These are phyloP conservation scores for Apophysomyces trapeziformis DNA, from an alignment of 371 early-diverging fungal species.

Conservation along the genomic window DNA sequence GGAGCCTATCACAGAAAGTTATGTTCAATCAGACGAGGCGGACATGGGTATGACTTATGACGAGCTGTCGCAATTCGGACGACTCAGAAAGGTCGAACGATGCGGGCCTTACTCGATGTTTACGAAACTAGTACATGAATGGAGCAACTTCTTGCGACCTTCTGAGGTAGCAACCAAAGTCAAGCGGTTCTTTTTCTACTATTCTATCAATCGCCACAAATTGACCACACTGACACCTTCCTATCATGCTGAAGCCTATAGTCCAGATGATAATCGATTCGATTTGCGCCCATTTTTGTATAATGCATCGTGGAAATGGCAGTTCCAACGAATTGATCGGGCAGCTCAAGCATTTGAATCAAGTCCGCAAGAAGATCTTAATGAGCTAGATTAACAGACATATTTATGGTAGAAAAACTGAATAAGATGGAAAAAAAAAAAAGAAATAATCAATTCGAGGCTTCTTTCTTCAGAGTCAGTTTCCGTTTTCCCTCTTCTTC, in stretches of 20 bases:
- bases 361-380: not conserved
- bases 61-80: constrained; percentile 91
- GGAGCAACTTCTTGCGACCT: constrained; percentile 70
- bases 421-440: too few relatives aligned
- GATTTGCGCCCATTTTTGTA: constrained; percentile 96
- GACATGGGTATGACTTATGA: constrained; percentile 99
- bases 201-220: constrained; percentile 98
- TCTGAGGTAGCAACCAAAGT: constrained; percentile 88
- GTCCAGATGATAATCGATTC: constrained; percentile 97
- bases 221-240: constrained; percentile 95
- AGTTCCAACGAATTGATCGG: constrained; percentile 85
- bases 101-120: constrained; percentile 97
- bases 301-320: constrained; percentile 89
- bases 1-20: constrained; percentile 82
- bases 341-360: constrained; percentile 53
- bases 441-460: too few relatives aligned
- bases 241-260: constrained; percentile 95
- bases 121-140: constrained; percentile 75
- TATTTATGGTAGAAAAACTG: too few relatives aligned
- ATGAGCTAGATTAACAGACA: constrained; percentile 1
- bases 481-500: too few relatives aligned
- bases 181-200: constrained; percentile 94
- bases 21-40: constrained; percentile 88
- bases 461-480: too few relatives aligned
- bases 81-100: constrained; percentile 83